Evolutionary conservation across 495 filamentous ascomycete species (phyloP), one percentile per base, ranked within the genome.

Genomic region (Penicillium turbatum): DNA sequence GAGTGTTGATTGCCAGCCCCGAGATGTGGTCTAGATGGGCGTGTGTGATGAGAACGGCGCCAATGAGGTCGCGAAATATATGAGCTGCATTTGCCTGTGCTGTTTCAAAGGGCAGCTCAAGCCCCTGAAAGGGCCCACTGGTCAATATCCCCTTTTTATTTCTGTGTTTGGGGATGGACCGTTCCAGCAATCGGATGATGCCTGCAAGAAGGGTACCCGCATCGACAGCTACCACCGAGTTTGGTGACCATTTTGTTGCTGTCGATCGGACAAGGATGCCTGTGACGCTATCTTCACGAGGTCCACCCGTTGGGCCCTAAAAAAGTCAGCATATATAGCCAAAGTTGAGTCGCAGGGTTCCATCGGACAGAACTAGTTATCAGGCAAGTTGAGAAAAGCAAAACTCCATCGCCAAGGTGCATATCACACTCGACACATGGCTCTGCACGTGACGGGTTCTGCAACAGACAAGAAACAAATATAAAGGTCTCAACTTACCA

Each of bases 1-100:
- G 91, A 1, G 92, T 95, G 68, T 96, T 97, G 62, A 97, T 87
- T 19, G 90, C 89, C 55, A 97, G 86, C 21, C 88, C 93, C 24
- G 88, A 83, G 16, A 98, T 80, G 67, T 98, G 93, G 61, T 98
- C 93, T 2, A 98, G 77, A 72, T 98, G 93, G 3, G 92, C 84
- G 69, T 98, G 92, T 0, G 92, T 97, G 53, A 98, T 90, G 26
- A 97, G 78, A 57, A 89, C 91, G 0, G 91, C 86, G 19, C 90
- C 89, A 35, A 98, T 82, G 29, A 96, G 76, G 46, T 86, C 80
- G 41, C 84, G 79, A 31, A 89, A 82, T 29, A 97, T 75, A 61
- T 95, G 77, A 5, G 83, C 79, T 7, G 89, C 95, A 67, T 96
- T 97, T 38, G 87, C 86, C 15, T 82, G 73, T 0, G 88, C 72